A percentile compares a stretch with the other conserved stretches of the same genome.
These are phyloP conservation scores for Suhomyces bribrorum DNA, from an alignment of 1,139 yeast species.

Conservation along the genomic window DNA sequence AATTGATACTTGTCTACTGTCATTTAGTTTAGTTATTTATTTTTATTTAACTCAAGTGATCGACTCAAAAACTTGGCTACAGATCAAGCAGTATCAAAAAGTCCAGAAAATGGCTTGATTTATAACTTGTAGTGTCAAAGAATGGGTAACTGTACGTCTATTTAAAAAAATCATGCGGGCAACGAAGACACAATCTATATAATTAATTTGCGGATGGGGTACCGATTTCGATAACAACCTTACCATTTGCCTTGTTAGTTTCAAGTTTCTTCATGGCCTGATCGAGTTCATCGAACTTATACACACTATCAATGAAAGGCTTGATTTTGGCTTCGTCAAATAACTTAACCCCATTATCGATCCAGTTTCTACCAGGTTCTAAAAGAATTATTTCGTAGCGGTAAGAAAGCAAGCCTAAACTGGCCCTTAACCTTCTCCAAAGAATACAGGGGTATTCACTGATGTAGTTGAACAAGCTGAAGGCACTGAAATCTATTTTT, in stretches of 20 bases:
- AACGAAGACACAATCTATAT: not conserved
- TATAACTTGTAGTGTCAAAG: no score
- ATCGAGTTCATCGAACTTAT: constrained; percentile 48
- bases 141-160: no score
- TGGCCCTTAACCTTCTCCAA: constrained; percentile 11
- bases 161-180: not conserved
- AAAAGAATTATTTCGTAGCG: constrained; percentile 13
- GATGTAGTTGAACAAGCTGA: constrained; percentile 8
- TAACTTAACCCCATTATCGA: constrained; percentile 32
- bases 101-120: no score
- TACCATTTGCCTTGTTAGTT: constrained; percentile 58
- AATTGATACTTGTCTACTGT: no score
- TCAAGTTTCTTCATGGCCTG: constrained; percentile 50
- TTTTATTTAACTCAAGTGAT: no score
- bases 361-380: constrained; percentile 21
- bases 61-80: no score
- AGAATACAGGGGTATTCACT: constrained; percentile 11
- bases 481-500: constrained; percentile 29
- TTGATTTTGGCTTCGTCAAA: constrained; percentile 43
- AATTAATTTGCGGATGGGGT: not conserved
- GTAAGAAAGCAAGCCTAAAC: constrained; percentile 19
- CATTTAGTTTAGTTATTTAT: no score
- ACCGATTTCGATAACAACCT: constrained; percentile 49
- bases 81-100: no score
- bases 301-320: constrained; percentile 54